Percentiles rank a stretch among this genome's conserved stretches.
Conservation (phyloP, 202 grass and related monocot genomes). For the Saccharum hybrid region DNA sequence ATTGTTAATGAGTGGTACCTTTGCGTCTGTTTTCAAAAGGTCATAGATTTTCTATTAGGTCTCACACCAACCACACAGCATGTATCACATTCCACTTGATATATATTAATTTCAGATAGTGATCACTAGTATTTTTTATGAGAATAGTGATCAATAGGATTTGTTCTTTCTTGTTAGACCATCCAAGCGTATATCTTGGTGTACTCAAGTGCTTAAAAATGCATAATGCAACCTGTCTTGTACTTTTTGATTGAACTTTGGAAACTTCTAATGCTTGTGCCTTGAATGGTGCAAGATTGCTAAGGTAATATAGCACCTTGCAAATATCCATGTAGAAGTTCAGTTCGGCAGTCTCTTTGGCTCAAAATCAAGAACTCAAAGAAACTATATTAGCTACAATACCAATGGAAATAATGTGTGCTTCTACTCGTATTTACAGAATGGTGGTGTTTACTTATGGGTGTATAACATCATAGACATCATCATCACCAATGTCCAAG, state of each 20-base stretch:
- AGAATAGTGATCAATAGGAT: slow-evolving; percentile 12
- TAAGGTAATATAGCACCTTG: neutral
- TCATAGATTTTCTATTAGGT: slow-evolving; percentile 42
- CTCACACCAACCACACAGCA: slow-evolving; percentile 42
- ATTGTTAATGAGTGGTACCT: slow-evolving; percentile 37
- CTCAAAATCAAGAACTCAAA: neutral
- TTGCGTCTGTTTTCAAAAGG: slow-evolving; percentile 44
- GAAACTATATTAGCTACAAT: neutral
- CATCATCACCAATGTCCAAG: neutral
- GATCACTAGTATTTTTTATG: neutral
- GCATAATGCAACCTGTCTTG: neutral
- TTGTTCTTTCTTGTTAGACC: slow-evolving; percentile 7
- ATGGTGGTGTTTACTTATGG: slow-evolving; percentile 1
- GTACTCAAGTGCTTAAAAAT: neutral
- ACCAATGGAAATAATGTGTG: neutral
- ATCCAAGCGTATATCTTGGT: neutral
- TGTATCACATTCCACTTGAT: slow-evolving; percentile 54
- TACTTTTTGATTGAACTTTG: neutral
- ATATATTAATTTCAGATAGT: slow-evolving; percentile 28
- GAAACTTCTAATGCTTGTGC: neutral
- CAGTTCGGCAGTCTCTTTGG: neutral
- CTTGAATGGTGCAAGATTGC: neutral
- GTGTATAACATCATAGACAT: neutral
- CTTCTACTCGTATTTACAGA: neutral
- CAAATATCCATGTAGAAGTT: neutral